Evolutionary conservation across 345 rosid genomes (phyloP).

Genomic region (Leavenworthia alabamica): DNA sequence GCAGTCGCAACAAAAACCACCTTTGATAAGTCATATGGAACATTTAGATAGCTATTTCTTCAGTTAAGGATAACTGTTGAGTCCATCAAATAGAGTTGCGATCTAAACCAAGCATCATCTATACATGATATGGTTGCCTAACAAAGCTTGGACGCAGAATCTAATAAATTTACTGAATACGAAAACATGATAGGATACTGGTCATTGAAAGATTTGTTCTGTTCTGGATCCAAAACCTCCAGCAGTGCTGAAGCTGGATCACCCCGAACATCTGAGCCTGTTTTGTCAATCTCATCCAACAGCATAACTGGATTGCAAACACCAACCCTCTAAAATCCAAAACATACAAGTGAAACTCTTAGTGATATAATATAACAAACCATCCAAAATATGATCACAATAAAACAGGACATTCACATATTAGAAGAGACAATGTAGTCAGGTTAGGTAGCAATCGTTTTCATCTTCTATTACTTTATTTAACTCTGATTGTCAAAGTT

Average conservation of each 20-base stretch:
- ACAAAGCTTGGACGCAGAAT: neutral
- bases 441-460: neutral
- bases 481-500: neutral
- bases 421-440: neutral
- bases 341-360: constrained; percentile 16
- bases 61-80: constrained; percentile 44
- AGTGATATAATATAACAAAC: neutral
- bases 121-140: neutral
- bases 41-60: constrained; percentile 75
- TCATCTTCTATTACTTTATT: neutral
- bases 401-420: neutral
- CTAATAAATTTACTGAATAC: neutral
- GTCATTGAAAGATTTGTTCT: constrained; percentile 83
- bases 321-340: constrained; percentile 67
- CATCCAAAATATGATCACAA: neutral
- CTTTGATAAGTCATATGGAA: constrained; percentile 95
- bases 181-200: constrained; percentile 72
- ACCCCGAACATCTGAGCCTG: constrained; percentile 95
- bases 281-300: constrained; percentile 96
- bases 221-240: constrained; percentile 99
- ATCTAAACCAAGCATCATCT: neutral
- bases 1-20: constrained; percentile 96
- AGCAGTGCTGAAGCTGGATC: constrained; percentile 98
- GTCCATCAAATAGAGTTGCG: neutral
- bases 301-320: constrained; percentile 98